These are phyloP conservation scores for Russula ochroleuca DNA, from an alignment of 768 basidiomycete genomes.

Conservation along the genomic window DNA sequence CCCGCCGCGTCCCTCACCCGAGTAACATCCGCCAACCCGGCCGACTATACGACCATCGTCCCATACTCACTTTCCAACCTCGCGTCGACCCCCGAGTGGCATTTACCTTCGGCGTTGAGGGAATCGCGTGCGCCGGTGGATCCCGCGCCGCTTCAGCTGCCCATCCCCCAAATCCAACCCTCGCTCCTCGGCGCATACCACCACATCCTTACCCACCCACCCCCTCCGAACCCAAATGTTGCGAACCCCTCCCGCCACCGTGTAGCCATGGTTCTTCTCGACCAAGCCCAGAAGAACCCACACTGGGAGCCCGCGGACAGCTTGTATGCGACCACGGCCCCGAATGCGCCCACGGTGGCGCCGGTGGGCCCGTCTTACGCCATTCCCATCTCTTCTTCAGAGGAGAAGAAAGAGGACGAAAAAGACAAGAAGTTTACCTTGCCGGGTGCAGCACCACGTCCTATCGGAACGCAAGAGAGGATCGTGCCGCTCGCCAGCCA, in stretches of 20 bases:
- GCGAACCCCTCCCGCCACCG: constrained; percentile 64
- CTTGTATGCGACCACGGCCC: constrained; percentile 53
- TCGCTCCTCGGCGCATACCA: constrained; percentile 68
- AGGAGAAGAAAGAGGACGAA: constrained; percentile 49
- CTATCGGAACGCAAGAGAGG: constrained; percentile 45
- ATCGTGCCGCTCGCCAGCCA: constrained; percentile 62
- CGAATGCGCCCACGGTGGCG: constrained; percentile 58
- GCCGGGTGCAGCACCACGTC: constrained; percentile 38
- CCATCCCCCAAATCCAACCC: constrained; percentile 57
- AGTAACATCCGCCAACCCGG: constrained; percentile 43
- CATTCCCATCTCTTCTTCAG: constrained; percentile 41
- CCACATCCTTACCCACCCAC: constrained; percentile 70
- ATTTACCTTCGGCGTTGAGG: constrained; percentile 45
- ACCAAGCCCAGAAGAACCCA: constrained; percentile 50
- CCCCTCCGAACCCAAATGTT: constrained; percentile 43
- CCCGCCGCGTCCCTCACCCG: constrained; percentile 40
- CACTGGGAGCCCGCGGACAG: constrained; percentile 65
- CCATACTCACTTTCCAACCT: constrained; percentile 74
- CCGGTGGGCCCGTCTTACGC: constrained; percentile 66
- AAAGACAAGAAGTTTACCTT: constrained; percentile 47
- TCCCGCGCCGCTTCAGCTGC: constrained; percentile 33
- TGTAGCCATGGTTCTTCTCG: constrained; percentile 67
- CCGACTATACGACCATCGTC: constrained; percentile 67
- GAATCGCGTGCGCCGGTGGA: constrained; percentile 15
- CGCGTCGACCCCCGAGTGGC: constrained; percentile 61